Percentiles rank a stretch among this genome's conserved stretches.
Conservation (phyloP, 2,329 filamentous ascomycete genomes). For the Verticillium klebahnii region DNA sequence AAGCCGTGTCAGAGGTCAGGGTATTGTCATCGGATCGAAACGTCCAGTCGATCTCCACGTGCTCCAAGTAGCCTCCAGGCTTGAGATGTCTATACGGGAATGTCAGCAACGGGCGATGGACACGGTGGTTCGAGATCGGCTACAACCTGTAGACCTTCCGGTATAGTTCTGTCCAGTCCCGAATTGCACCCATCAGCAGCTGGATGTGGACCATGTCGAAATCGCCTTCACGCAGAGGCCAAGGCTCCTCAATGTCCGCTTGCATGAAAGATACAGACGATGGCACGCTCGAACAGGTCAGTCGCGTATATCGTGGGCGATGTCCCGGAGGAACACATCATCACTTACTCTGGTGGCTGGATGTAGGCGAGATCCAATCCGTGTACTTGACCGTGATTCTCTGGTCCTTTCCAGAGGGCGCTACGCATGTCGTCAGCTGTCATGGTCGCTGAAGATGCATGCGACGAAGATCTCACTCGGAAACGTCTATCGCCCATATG, state of each 20-base stretch:
- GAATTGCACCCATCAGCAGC: constrained; percentile 73
- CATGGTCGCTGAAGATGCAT: neutral
- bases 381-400: constrained; percentile 23
- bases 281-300: constrained; percentile 55
- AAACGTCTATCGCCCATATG: constrained; percentile 87
- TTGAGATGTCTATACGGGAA: constrained; percentile 59
- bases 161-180: constrained; percentile 72
- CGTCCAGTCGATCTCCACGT: constrained; percentile 82
- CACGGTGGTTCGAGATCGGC: neutral
- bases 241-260: constrained; percentile 74
- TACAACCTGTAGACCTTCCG: constrained; percentile 36
- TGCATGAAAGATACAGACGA: constrained; percentile 64
- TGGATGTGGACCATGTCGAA: constrained; percentile 84
- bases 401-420: constrained; percentile 7
- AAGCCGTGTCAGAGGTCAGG: constrained; percentile 49
- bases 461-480: constrained; percentile 50
- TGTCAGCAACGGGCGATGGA: neutral
- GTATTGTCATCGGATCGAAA: constrained; percentile 68
- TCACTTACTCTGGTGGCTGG: constrained; percentile 32
- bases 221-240: constrained; percentile 47
- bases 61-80: constrained; percentile 77
- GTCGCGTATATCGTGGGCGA: neutral
- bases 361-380: constrained; percentile 35
- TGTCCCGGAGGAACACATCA: too few relatives aligned
- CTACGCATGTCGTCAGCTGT: neutral